These are phyloP conservation scores for Trichophyton simii DNA, from an alignment of 2,329 filamentous ascomycete genomes.

Conservation along the genomic window DNA sequence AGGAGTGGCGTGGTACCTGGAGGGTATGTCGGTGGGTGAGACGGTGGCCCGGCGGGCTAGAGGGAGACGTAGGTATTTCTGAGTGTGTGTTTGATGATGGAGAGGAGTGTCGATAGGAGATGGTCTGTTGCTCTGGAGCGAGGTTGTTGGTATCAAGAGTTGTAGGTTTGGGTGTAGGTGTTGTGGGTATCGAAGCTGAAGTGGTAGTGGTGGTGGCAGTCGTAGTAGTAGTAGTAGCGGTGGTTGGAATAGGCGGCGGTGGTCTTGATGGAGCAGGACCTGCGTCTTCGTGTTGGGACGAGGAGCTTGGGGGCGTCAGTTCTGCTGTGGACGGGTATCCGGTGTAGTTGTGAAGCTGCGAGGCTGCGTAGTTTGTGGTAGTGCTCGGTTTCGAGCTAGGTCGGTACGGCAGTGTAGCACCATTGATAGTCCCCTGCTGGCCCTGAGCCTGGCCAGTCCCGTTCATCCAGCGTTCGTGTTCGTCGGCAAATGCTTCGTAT, in stretches of 20 bases:
- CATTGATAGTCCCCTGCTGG: background rate
- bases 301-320: background rate
- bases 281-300: background rate
- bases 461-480: background rate
- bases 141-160: constrained; percentile 23
- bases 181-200: constrained; percentile 24
- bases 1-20: constrained; percentile 61
- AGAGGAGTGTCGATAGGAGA: constrained; percentile 2
- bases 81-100: constrained; percentile 7
- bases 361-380: background rate
- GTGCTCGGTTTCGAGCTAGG: background rate
- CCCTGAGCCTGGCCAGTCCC: background rate
- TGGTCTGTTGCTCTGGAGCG: constrained; percentile 19
- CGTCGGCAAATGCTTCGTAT: background rate
- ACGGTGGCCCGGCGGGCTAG: constrained; percentile 41
- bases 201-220: constrained; percentile 18
- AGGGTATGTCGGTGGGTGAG: constrained; percentile 77
- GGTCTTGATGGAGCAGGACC: constrained; percentile 2
- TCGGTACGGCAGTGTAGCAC: background rate
- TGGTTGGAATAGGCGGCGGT: background rate
- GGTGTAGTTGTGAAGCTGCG: background rate
- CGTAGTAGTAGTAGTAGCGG: constrained; percentile 21
- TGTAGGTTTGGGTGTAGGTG: constrained; percentile 16
- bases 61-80: constrained; percentile 10
- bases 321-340: background rate